Percentiles rank a stretch among this genome's conserved stretches.
Evolutionary conservation across 2,329 filamentous ascomycete genomes (phyloP).

Genomic region (Aspergillus calidoustus): DNA sequence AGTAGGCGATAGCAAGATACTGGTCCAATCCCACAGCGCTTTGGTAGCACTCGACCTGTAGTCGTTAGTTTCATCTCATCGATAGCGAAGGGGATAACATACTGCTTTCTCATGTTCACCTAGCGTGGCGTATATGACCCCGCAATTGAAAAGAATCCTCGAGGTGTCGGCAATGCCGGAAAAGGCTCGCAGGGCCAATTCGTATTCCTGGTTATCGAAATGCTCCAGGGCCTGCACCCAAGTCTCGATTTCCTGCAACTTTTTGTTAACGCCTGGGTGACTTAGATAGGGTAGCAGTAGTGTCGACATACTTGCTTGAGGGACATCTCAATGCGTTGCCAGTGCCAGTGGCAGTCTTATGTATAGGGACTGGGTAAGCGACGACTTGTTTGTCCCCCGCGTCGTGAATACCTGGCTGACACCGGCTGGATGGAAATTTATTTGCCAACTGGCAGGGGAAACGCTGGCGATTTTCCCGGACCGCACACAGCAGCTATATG

Average conservation of each 20-base stretch:
- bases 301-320: constrained; percentile 60
- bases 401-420: constrained; percentile 15
- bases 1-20: constrained; percentile 96
- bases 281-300: background rate
- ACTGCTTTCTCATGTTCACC: constrained; percentile 96
- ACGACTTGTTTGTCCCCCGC: constrained; percentile 12
- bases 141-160: constrained; percentile 98
- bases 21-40: constrained; percentile 87
- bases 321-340: constrained; percentile 51
- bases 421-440: constrained; percentile 14
- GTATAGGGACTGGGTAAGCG: constrained; percentile 10
- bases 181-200: constrained; percentile 82
- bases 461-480: constrained; percentile 4
- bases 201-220: constrained; percentile 98
- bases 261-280: constrained; percentile 7
- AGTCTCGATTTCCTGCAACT: constrained; percentile 90
- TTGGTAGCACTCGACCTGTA: constrained; percentile 91
- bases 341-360: constrained; percentile 17
- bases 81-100: constrained; percentile 42
- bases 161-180: constrained; percentile 90
- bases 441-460: constrained; percentile 16
- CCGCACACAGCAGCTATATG: constrained; percentile 15
- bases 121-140: constrained; percentile 94
- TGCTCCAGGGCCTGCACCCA: constrained; percentile 90
- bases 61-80: constrained; percentile 17